Base-by-base conservation (phyloP, 805 yeast genomes). In the Candida jianshihensis region DNA sequence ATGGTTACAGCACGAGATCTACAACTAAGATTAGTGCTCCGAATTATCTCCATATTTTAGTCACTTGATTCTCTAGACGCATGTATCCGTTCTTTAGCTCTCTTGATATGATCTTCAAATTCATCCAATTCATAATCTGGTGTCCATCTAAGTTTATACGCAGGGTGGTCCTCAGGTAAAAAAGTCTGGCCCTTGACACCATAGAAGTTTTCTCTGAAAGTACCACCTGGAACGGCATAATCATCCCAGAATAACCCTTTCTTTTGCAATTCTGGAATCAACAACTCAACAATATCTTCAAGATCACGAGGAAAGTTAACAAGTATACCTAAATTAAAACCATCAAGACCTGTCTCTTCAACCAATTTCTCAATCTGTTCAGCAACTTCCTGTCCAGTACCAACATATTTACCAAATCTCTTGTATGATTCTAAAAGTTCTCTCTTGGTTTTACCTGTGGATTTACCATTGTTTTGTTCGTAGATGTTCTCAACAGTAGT, bases 281-380 rank as follows among this genome's bases (percentile, higher is more conserved):
- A 43, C 15, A 34, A 44, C n/a, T 62, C 56, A 4, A 33, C 35
- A 26, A 33, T 20, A 60, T 33, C 35, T 5, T 33, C 19, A 12
- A 33, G 7, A 13, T 19, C 19, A 7, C 20, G 18, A 54, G 19
- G 30, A 6, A 26, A 26, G 13, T 25, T 25, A 7, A 26, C 30
- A 26, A 14, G 6, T 14, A 11, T 57, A 5, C 61, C 56, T 21
- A 64, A 49, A 38, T 64, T 64, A 44, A 65, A 65, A 2, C 71
- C 71, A 39, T 66, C 71, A 14, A 66, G 57, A 33, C 58, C 65
- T 9, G 64, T 54, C 11, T 53, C 46, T 16, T 61, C 64, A 11
- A 61, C 63, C 68, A 68, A 66, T 34, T 51, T 40, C 41, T 63
- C 65, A 28, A 66, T 52, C 30, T 56, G 56, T 37, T 65, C 64